Percentiles rank a stretch among this genome's conserved stretches.
phyloP scores from a whole-genome alignment of 1,284 basidiomycete genomes.

The Cutaneotrichosporon sp. region DNA sequence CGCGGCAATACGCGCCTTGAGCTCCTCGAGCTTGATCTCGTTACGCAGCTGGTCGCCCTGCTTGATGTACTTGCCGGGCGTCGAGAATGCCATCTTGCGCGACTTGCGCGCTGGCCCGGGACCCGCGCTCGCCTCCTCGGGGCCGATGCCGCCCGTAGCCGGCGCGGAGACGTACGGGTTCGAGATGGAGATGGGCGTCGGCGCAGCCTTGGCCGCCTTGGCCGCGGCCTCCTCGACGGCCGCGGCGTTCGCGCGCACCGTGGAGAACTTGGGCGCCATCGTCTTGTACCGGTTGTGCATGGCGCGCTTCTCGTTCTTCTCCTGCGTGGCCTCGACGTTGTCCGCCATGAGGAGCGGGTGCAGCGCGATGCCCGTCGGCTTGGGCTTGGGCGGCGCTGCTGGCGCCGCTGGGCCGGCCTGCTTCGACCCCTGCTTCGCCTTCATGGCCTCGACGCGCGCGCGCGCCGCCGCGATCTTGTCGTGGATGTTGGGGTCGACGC shows the following conservation, averaged over 20 bases:
- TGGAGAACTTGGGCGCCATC: constrained; percentile 96
- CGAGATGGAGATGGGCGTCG: constrained; percentile 54
- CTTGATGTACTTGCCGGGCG: constrained; percentile 85
- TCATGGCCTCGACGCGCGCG: constrained; percentile 72
- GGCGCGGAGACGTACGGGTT: constrained; percentile 68
- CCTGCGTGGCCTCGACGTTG: constrained; percentile 30
- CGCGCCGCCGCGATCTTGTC: constrained; percentile 75
- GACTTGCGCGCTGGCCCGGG: constrained; percentile 40
- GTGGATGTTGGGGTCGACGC: constrained; percentile 64
- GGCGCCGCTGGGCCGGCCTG: constrained; percentile 2
- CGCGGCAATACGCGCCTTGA: constrained; percentile 91
- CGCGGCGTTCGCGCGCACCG: constrained; percentile 67
- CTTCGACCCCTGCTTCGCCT: constrained; percentile 39
- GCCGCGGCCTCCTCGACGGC: constrained; percentile 22
- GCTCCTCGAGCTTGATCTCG: constrained; percentile 78
- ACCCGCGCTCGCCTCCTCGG: constrained; percentile 55
- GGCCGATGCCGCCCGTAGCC: constrained; percentile 60
- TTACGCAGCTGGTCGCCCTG: constrained; percentile 81
- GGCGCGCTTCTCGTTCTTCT: constrained; percentile 49
- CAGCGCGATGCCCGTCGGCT: constrained; percentile 62
- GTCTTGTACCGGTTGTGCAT: constrained; percentile 70
- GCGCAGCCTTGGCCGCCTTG: constrained; percentile 22
- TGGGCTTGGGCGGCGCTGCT: constrained; percentile 12
- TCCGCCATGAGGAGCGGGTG: constrained; percentile 81
- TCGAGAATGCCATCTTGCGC: constrained; percentile 77